These are phyloP conservation scores for Hsuehochloa calcarea DNA, from an alignment of 176 grass and related monocot genomes.

Conservation along the genomic window DNA sequence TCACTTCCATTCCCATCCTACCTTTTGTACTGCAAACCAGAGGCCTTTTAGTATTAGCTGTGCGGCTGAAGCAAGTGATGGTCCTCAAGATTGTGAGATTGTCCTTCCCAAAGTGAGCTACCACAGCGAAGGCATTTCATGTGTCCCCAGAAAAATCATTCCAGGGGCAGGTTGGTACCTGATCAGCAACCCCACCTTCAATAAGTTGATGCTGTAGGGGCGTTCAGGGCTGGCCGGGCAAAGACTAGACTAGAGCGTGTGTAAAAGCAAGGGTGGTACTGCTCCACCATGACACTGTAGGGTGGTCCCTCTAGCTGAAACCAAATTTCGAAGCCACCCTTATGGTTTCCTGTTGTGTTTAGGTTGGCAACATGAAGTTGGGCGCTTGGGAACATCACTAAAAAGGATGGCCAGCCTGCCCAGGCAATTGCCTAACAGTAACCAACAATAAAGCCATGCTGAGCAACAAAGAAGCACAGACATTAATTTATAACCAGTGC, in stretches of 20 bases:
- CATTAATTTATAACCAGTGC: not conserved
- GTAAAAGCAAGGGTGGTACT: not conserved
- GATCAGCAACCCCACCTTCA: not conserved
- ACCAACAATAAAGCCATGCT: not conserved
- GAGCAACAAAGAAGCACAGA: not conserved
- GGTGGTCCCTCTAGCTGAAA: not conserved
- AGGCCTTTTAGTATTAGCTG: not conserved
- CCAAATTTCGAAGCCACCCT: not conserved
- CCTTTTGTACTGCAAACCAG: not conserved
- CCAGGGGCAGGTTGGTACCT: not conserved
- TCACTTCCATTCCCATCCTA: conserved; percentile 1
- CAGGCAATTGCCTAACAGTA: not conserved
- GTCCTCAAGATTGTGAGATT: not conserved
- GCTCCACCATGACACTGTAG: not conserved
- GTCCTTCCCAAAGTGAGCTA: not conserved
- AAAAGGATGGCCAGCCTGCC: not conserved
- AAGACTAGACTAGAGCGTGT: not conserved
- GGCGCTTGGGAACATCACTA: not conserved
- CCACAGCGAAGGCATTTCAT: not conserved
- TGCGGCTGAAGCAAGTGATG: not conserved
- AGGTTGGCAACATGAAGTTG: not conserved
- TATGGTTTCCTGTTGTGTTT: not conserved
- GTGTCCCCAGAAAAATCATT: not conserved
- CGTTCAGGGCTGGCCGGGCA: not conserved
- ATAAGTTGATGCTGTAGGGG: not conserved